phyloP scores from a whole-genome alignment of 225 moss, liverwort and hornwort genomes.

The Pleurozium schreberi region DNA sequence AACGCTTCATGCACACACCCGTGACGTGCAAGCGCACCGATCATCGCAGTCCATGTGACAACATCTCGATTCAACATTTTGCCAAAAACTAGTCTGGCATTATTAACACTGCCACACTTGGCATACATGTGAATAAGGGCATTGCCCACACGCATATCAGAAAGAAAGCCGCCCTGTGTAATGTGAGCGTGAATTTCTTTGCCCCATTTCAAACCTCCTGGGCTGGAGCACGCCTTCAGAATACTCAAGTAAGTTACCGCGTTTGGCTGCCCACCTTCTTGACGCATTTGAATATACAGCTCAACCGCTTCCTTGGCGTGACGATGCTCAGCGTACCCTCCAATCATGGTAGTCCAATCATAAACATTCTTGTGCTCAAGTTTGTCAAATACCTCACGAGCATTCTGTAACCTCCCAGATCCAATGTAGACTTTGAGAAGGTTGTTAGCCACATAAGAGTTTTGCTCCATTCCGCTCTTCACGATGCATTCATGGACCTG shows the following conservation, averaged over 20 bases:
- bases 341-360: conserved; percentile 1
- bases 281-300: neutral
- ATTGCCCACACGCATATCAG: neutral
- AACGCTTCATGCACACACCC: neutral
- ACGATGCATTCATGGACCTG: neutral
- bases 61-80: neutral
- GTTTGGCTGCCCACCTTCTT: neutral
- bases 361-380: neutral
- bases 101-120: neutral
- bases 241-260: neutral
- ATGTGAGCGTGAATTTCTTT: neutral
- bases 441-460: neutral
- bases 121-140: neutral
- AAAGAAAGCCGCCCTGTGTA: neutral
- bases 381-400: neutral
- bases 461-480: conserved; percentile 2
- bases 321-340: neutral
- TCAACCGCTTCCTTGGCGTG: neutral
- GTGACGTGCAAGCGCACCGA: neutral
- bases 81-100: neutral
- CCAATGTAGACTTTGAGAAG: neutral
- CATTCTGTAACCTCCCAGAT: neutral
- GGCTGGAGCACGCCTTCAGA: neutral
- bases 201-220: neutral
- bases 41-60: neutral